These are phyloP conservation scores for Boletus rubescentipes DNA, from an alignment of 768 basidiomycete species.

Conservation along the genomic window DNA sequence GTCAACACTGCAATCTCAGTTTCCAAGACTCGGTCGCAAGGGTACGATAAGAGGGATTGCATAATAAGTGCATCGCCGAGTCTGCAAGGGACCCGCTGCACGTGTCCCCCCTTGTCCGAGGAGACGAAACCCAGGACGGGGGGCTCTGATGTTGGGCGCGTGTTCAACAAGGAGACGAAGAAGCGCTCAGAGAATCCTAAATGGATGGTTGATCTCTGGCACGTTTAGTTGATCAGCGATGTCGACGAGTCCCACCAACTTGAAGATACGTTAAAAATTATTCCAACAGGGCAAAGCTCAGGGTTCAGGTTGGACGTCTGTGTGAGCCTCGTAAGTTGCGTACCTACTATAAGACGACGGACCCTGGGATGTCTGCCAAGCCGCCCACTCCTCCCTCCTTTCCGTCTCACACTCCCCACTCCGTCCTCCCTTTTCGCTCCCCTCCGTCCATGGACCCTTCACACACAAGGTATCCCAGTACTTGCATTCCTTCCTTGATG, in stretches of 20 bases:
- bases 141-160: neutral
- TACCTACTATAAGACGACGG: slow-evolving; percentile 19
- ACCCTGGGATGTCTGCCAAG: slow-evolving; percentile 33
- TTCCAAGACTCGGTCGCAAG: too few relatives aligned
- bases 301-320: slow-evolving; percentile 24
- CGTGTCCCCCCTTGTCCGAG: slow-evolving; percentile 5
- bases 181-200: neutral
- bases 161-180: slow-evolving; percentile 15
- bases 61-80: neutral
- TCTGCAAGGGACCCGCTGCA: neutral
- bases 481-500: slow-evolving; percentile 48
- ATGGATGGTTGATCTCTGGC: slow-evolving; percentile 1
- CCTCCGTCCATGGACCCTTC: slow-evolving; percentile 24
- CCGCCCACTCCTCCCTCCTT: slow-evolving; percentile 41
- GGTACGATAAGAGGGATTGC: too few relatives aligned
- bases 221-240: slow-evolving; percentile 8
- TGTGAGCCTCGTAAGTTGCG: slow-evolving; percentile 23
- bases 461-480: slow-evolving; percentile 34
- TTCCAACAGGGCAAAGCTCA: neutral
- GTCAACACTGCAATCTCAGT: too few relatives aligned
- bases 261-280: too few relatives aligned
- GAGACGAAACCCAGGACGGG: slow-evolving; percentile 2
- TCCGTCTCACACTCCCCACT: slow-evolving; percentile 27
- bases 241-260: too few relatives aligned
- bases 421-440: slow-evolving; percentile 24